A percentile compares a stretch with the other conserved stretches of the same genome.
Conservation (phyloP, 441 rosid species). For the Brassica hybrid region DNA sequence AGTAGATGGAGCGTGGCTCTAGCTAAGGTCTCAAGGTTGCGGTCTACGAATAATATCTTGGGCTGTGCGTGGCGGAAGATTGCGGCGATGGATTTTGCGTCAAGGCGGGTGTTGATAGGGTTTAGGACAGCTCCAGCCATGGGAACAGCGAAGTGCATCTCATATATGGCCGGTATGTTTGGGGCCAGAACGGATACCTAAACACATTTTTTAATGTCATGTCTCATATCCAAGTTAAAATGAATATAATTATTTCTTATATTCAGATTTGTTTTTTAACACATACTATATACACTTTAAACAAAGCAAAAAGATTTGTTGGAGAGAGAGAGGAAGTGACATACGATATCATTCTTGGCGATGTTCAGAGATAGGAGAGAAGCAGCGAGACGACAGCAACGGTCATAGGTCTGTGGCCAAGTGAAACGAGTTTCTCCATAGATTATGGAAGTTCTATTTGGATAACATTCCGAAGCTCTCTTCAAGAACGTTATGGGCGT, state of each 20-base stretch:
- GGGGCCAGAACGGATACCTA: constrained; percentile 77
- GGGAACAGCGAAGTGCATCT: too few relatives aligned
- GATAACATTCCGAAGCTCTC: constrained; percentile 62
- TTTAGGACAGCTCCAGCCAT: constrained; percentile 74
- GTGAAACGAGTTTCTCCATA: constrained; percentile 59
- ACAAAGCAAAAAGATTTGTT: background rate
- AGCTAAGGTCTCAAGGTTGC: constrained; percentile 44
- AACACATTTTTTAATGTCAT: background rate
- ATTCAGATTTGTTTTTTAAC: background rate
- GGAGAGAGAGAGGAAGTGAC: constrained; percentile 14
- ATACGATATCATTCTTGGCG: constrained; percentile 54
- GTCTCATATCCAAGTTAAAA: background rate
- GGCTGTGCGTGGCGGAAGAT: constrained; percentile 70
- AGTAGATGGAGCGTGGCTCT: constrained; percentile 47
- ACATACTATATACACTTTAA: background rate
- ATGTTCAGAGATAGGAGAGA: constrained; percentile 61
- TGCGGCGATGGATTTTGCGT: constrained; percentile 53
- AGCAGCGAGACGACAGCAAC: constrained; percentile 67
- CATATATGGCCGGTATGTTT: constrained; percentile 71
- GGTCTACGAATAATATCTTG: constrained; percentile 60
- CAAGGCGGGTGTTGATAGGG: constrained; percentile 64
- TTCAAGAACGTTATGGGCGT: constrained; percentile 69
- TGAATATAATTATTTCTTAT: background rate
- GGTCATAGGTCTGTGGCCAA: constrained; percentile 64
- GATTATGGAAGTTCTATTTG: constrained; percentile 58